A percentile compares a stretch with the other conserved stretches of the same genome.
These are phyloP conservation scores for Elongisporangium prolatum DNA, from an alignment of 352 stramenopile genomes.

Conservation along the genomic window DNA sequence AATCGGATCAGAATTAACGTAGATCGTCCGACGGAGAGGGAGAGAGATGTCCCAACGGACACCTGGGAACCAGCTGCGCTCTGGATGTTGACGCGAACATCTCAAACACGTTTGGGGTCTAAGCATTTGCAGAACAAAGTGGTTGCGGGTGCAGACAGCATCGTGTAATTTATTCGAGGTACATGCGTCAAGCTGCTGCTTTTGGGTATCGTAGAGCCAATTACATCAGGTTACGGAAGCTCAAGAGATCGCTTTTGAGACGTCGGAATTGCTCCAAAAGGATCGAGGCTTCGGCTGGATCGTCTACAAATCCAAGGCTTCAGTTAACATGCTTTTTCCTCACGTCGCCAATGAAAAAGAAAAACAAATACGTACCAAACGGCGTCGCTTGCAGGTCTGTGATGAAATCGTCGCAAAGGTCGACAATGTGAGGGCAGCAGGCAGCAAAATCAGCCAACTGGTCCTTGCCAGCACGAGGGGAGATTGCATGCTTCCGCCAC, in stretches of 20 bases:
- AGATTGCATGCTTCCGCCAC: conserved; percentile 84
- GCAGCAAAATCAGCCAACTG: conserved; percentile 67
- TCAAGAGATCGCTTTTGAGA: conserved; percentile 67
- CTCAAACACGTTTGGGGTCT: not conserved
- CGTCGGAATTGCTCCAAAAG: conserved; percentile 73
- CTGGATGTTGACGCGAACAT: not conserved
- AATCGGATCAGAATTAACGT: not conserved
- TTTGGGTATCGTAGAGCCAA: conserved; percentile 7
- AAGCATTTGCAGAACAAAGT: too few relatives aligned
- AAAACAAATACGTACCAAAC: conserved; percentile 37
- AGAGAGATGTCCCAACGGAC: not conserved
- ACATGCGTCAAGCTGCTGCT: conserved; percentile 14
- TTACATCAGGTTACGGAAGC: conserved; percentile 69
- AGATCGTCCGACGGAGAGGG: too few relatives aligned
- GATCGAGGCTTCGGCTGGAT: conserved; percentile 42
- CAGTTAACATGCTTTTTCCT: not conserved
- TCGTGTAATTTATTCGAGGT: conserved; percentile 52
- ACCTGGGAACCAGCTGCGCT: not conserved
- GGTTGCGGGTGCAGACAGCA: not conserved
- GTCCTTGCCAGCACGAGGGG: conserved; percentile 60
- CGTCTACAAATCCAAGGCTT: conserved; percentile 36
- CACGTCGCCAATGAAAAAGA: conserved; percentile 4
- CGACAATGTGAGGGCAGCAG: conserved; percentile 71
- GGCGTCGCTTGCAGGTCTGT: conserved; percentile 77
- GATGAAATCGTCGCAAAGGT: conserved; percentile 75